Conservation (phyloP, 2,329 filamentous ascomycete species). For the Davidsoniella virescens region DNA sequence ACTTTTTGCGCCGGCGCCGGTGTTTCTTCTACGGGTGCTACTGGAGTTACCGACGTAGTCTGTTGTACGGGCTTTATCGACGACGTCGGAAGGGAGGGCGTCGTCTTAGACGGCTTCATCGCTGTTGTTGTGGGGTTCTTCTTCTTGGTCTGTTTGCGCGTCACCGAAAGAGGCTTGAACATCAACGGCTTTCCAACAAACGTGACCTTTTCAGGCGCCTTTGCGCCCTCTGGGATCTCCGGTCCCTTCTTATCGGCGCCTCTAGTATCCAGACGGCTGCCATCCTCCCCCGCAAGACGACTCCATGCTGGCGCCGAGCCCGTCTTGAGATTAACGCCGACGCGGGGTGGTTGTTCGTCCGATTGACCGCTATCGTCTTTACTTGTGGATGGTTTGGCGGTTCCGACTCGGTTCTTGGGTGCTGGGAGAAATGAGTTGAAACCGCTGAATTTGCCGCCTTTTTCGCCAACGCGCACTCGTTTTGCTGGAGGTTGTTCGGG, state of each 20-base stretch:
- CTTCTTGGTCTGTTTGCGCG: conserved; percentile 57
- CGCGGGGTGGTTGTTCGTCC: conserved; percentile 14
- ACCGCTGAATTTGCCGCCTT: conserved; percentile 51
- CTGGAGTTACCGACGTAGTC: not conserved
- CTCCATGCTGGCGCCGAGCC: conserved; percentile 70
- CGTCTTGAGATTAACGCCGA: conserved; percentile 56
- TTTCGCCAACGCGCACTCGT: conserved; percentile 45
- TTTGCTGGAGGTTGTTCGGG: conserved; percentile 46
- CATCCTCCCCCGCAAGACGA: conserved; percentile 29
- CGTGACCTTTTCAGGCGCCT: conserved; percentile 47
- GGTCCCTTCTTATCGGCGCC: conserved; percentile 20
- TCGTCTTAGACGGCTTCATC: not conserved
- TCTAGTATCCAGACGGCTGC: conserved; percentile 15
- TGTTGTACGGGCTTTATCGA: not conserved
- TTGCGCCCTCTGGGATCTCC: conserved; percentile 38
- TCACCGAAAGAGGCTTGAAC: conserved; percentile 80
- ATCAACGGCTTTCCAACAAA: conserved; percentile 64
- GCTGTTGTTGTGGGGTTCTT: conserved; percentile 26
- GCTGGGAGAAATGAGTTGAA: conserved; percentile 80
- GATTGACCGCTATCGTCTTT: conserved; percentile 13
- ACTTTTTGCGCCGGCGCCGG: conserved; percentile 26
- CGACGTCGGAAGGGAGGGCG: too few species aligned
- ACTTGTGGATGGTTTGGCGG: not conserved
- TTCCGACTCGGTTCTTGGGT: conserved; percentile 45
- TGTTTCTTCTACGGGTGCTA: not conserved